Conservation (phyloP, 805 yeast genomes). For the Brettanomyces nanus region DNA sequence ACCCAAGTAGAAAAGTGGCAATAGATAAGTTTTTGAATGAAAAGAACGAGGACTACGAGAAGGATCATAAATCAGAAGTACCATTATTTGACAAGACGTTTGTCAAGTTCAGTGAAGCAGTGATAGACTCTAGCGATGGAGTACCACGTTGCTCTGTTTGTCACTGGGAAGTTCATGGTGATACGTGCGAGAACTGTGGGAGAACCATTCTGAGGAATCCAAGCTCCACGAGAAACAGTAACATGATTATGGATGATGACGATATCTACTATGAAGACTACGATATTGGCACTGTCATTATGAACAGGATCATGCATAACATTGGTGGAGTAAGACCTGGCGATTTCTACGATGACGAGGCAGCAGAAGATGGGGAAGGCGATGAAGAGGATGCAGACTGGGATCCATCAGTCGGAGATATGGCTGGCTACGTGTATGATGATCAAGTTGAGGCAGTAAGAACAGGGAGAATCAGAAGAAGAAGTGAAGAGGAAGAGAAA, state of each 20-base stretch:
- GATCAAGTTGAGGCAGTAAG: constrained; percentile 7
- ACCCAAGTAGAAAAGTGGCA: constrained; percentile 10
- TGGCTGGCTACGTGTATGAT: not conserved
- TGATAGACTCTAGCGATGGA: constrained; percentile 59
- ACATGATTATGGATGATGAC: constrained; percentile 3
- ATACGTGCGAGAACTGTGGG: constrained; percentile 63
- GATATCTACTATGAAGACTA: constrained; percentile 6
- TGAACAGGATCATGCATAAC: not conserved
- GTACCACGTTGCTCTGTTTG: constrained; percentile 69
- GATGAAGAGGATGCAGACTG: constrained; percentile 5
- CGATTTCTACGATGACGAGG: constrained; percentile 2
- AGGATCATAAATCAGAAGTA: constrained; percentile 26
- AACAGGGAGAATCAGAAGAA: constrained; percentile 6
- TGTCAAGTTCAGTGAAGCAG: constrained; percentile 38
- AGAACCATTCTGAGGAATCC: constrained; percentile 16
- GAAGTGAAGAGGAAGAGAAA: constrained; percentile 10
- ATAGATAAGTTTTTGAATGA: constrained; percentile 23
- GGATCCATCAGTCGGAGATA: not conserved
- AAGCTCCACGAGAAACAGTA: not conserved
- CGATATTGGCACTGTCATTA: constrained; percentile 6
- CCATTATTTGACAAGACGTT: constrained; percentile 44
- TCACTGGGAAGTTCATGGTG: constrained; percentile 72
- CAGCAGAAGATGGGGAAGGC: not conserved
- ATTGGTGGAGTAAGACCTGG: constrained; percentile 2
- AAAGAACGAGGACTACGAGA: constrained; percentile 28